A percentile compares a stretch with the other conserved stretches of the same genome.
Conservation (phyloP, 2,329 filamentous ascomycete species). For the Colletotrichum scovillei region DNA sequence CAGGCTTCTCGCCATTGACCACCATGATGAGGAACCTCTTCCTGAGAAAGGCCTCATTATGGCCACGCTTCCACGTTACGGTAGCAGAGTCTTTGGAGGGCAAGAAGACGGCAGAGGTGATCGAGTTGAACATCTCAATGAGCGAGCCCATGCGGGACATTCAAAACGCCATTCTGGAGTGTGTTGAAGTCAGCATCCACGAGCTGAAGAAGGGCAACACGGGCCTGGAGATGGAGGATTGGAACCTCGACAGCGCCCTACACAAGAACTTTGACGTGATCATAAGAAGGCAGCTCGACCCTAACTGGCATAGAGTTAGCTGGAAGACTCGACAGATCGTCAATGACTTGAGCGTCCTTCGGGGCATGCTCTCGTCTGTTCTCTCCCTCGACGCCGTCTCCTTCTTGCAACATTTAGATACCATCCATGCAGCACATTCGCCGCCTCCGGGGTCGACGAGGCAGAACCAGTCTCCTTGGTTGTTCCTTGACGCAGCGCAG, state of each 20-base stretch:
- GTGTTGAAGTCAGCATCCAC: conserved; percentile 92
- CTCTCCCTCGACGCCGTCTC: conserved; percentile 90
- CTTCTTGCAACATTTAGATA: conserved; percentile 93
- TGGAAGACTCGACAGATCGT: conserved; percentile 97
- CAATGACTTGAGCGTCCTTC: conserved; percentile 84
- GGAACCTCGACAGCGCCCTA: conserved; percentile 93
- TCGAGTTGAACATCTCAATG: conserved; percentile 97
- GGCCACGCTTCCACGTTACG: conserved; percentile 92
- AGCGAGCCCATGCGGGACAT: conserved; percentile 93
- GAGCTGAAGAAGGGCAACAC: conserved; percentile 93
- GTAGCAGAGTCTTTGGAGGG: conserved; percentile 92
- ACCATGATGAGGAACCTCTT: conserved; percentile 95
- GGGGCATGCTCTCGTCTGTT: conserved; percentile 83
- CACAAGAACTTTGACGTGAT: conserved; percentile 93
- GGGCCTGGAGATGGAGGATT: conserved; percentile 94
- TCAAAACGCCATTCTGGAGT: conserved; percentile 94
- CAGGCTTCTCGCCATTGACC: conserved; percentile 87
- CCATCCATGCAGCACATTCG: conserved; percentile 89
- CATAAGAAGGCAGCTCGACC: conserved; percentile 89
- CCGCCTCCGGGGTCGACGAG: conserved; percentile 88
- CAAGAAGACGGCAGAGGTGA: conserved; percentile 93
- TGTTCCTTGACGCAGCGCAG: conserved; percentile 94
- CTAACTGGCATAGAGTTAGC: conserved; percentile 96
- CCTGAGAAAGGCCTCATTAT: conserved; percentile 86
- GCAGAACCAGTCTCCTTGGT: conserved; percentile 93